Conservation (phyloP, 2,329 filamentous ascomycete species). For the Chrysosporium keratinophilum region DNA sequence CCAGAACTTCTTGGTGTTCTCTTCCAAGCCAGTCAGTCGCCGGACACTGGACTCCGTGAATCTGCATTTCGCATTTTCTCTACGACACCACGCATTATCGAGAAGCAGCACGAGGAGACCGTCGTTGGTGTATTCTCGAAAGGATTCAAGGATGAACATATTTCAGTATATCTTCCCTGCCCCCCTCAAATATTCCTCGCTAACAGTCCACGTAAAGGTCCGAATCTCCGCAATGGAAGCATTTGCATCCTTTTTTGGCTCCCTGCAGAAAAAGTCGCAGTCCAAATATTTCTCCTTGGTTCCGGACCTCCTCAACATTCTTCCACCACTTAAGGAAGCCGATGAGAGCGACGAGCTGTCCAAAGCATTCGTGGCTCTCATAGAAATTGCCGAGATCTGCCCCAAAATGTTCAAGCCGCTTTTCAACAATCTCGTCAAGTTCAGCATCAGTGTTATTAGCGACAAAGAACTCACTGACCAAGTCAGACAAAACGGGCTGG, state of each 20-base stretch:
- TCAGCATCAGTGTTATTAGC: constrained; percentile 85
- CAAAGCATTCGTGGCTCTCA: constrained; percentile 78
- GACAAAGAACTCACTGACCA: constrained; percentile 90
- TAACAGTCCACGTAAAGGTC: constrained; percentile 47
- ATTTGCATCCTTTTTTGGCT: constrained; percentile 91
- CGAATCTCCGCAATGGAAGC: constrained; percentile 91
- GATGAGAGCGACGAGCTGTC: constrained; percentile 85
- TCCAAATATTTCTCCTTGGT: constrained; percentile 78
- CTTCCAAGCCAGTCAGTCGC: constrained; percentile 81
- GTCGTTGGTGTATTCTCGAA: constrained; percentile 79
- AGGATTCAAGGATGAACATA: constrained; percentile 81
- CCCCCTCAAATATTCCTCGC: constrained; percentile 5
- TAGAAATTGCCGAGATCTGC: constrained; percentile 86
- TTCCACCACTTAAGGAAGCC: constrained; percentile 85
- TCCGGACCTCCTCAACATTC: constrained; percentile 83
- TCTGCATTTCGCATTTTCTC: constrained; percentile 91
- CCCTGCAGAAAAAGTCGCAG: constrained; percentile 76
- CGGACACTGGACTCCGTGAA: constrained; percentile 74
- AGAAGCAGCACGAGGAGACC: constrained; percentile 87
- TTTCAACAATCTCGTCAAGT: constrained; percentile 87
- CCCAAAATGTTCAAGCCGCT: constrained; percentile 95
- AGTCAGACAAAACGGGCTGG: constrained; percentile 85
- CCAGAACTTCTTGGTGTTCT: constrained; percentile 75
- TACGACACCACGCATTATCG: constrained; percentile 88
- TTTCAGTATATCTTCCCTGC: constrained; percentile 46